phyloP scores from a whole-genome alignment of 345 rosid species.

The Eucalyptus grandis region DNA sequence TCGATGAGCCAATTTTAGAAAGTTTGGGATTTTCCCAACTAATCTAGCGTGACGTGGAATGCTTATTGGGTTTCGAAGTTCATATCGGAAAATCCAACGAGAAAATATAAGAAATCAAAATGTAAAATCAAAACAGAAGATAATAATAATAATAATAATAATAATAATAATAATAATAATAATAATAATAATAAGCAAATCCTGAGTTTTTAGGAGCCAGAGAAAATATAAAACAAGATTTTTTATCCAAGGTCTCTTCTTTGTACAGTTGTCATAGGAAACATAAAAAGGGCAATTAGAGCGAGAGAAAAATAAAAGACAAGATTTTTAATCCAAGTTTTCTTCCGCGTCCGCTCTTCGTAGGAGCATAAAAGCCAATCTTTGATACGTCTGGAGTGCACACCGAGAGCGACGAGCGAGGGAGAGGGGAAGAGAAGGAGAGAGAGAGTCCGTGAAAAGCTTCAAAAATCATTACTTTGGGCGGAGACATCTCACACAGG shows the following conservation, averaged over 20 bases:
- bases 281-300: neutral
- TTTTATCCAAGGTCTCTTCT: neutral
- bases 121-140: neutral
- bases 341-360: neutral
- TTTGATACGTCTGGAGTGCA: neutral
- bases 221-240: neutral
- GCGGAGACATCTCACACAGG: neutral
- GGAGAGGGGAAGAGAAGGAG: neutral
- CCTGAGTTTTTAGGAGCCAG: neutral
- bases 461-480: neutral
- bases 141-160: neutral
- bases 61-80: neutral
- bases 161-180: neutral
- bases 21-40: neutral
- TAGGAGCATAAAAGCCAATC: neutral
- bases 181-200: neutral
- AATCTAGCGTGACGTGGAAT: neutral
- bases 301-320: neutral
- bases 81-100: neutral
- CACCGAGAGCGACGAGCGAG: neutral
- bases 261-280: neutral
- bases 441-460: neutral
- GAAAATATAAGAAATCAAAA: neutral
- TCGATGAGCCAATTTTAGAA: neutral
- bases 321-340: neutral